Evolutionary conservation across 164 flowering plant species (phyloP).

Genomic region (Dillenia suffruticosa): DNA sequence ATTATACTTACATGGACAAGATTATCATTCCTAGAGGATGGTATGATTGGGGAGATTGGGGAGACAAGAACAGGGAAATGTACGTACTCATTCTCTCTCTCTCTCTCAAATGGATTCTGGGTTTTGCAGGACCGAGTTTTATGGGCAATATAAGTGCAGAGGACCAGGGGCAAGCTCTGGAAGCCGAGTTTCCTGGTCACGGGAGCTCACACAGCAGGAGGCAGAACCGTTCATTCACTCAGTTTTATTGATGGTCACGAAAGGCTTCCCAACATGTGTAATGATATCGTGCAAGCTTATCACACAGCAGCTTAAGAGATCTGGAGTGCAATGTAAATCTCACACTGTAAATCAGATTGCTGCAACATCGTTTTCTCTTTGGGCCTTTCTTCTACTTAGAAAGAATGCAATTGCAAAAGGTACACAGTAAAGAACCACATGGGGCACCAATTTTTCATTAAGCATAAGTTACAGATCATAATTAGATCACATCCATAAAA

Average conservation of each 20-base stretch:
- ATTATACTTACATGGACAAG: constrained; percentile 61
- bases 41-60: constrained; percentile 68
- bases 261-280: constrained; percentile 28
- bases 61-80: constrained; percentile 55
- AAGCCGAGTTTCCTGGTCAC: constrained; percentile 61
- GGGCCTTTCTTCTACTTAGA: too few species aligned
- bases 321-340: too few species aligned
- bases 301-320: too few species aligned
- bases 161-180: constrained; percentile 67
- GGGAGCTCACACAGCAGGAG: constrained; percentile 54
- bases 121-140: constrained; percentile 63
- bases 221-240: constrained; percentile 57
- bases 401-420: too few species aligned
- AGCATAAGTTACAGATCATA: too few species aligned
- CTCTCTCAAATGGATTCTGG: neutral
- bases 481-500: too few species aligned
- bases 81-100: constrained; percentile 18
- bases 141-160: constrained; percentile 61
- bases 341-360: too few species aligned
- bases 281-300: neutral
- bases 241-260: constrained; percentile 50
- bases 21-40: constrained; percentile 54
- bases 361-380: too few species aligned
- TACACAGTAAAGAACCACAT: too few species aligned
- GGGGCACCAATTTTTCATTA: too few species aligned